phyloP scores from a whole-genome alignment of 805 yeast species.

The Aciculoconidium aculeatum region DNA sequence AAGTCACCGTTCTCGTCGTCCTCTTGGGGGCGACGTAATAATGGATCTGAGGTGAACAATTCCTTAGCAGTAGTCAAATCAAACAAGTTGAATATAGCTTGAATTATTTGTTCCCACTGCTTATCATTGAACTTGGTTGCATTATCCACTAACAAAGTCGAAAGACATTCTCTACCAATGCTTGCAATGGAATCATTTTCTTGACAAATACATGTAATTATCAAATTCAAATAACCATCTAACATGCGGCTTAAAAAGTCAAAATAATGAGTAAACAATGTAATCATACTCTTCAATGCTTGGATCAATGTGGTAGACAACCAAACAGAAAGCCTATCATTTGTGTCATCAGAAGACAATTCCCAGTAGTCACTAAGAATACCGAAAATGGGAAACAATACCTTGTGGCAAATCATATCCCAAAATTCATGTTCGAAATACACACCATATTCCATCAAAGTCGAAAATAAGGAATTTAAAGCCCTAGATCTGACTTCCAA shows the following conservation, averaged over 20 bases:
- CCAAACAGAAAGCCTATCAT: slow-evolving; percentile 93
- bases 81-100: slow-evolving; percentile 64
- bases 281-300: slow-evolving; percentile 84
- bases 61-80: slow-evolving; percentile 82
- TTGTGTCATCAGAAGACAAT: slow-evolving; percentile 52
- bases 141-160: slow-evolving; percentile 74
- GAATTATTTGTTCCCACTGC: slow-evolving; percentile 74
- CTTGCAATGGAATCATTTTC: slow-evolving; percentile 95
- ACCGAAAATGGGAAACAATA: slow-evolving; percentile 86
- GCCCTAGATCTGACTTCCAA: slow-evolving; percentile 91
- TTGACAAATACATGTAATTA: slow-evolving; percentile 88
- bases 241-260: slow-evolving; percentile 67
- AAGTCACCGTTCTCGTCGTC: slow-evolving; percentile 30
- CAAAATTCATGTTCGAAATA: slow-evolving; percentile 73
- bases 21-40: slow-evolving; percentile 16
- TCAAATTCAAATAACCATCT: slow-evolving; percentile 69
- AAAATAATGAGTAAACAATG: slow-evolving; percentile 77
- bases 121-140: slow-evolving; percentile 50
- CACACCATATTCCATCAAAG: slow-evolving; percentile 72
- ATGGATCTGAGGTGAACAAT: slow-evolving; percentile 60
- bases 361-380: slow-evolving; percentile 75
- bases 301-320: slow-evolving; percentile 92
- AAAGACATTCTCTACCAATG: slow-evolving; percentile 86
- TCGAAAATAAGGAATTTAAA: slow-evolving; percentile 73
- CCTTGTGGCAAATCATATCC: slow-evolving; percentile 70